Evolutionary conservation across 1,284 basidiomycete genomes (phyloP), one percentile per base, ranked within the genome.

Genomic region (Cryptococcus sp.): DNA sequence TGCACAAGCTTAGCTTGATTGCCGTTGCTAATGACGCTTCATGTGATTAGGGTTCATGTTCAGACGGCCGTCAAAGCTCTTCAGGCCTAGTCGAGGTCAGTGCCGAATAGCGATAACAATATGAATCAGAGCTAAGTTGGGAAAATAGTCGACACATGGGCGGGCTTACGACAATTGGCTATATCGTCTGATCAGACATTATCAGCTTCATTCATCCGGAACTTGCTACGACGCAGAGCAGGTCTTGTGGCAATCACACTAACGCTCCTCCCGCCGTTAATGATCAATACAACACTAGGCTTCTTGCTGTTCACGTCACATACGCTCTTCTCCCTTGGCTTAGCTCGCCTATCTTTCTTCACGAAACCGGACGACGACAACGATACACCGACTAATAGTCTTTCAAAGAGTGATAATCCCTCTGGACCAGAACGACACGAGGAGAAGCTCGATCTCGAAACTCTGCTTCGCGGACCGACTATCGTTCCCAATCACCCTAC

Each of bases 281-380:
- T 74, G 17, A 68, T 78, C 54, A 78, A 78, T 56, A 70, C 77
- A 8, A 71, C 73, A 0, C 70, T 78, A 13, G 77, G 77, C 1
- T 77, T 77, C 50, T 61, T 78, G 22, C 69, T 78, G 23, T 78
- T 78, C 65, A 75, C 74, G 3, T 72, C 72, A 20, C 77, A 78
- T 50, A 74, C 75, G 11, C 64, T 75, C 50, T 67, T 78, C 56
- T 73, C 74, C 26, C 69, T 77, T 10, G 57, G 61, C 5, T 62
- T 78, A 8, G 74, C 76, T 3, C 65, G 65, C 23, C 52, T 78
- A 4, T 63, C 68, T 3, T 75, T 72, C 55, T 78, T 78, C 54
- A 69, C 72, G 15, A 57, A 49, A 23, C 56, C 38, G 19, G 15
- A 38, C 6, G 29, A 50, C 6, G 25, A 25, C n/a, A 52, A 54